These are phyloP conservation scores for Candida michaelii DNA, from an alignment of 805 yeast genomes.

Conservation along the genomic window DNA sequence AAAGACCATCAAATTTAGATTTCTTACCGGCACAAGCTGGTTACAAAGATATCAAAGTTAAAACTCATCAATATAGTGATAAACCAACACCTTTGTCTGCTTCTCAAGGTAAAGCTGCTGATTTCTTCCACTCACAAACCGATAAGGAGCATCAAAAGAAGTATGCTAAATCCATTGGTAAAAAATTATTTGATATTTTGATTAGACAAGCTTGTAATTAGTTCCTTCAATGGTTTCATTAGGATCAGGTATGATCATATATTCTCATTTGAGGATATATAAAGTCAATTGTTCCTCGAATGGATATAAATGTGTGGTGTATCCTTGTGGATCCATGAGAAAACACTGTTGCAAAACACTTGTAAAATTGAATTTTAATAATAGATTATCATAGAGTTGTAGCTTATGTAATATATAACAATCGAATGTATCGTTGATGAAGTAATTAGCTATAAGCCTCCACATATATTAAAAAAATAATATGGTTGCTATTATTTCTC, in stretches of 20 bases:
- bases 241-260: no score
- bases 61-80: slow-evolving; percentile 31
- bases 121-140: slow-evolving; percentile 26
- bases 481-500: no score
- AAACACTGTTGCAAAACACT: not conserved
- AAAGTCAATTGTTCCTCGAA: not conserved
- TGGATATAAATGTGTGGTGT: not conserved
- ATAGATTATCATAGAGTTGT: not conserved
- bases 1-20: slow-evolving; percentile 28
- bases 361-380: not conserved
- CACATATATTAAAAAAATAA: no score
- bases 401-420: slow-evolving; percentile 2
- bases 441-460: no score
- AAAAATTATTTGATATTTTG: slow-evolving; percentile 21
- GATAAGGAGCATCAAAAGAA: slow-evolving; percentile 35
- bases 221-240: no score
- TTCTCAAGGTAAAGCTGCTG: slow-evolving; percentile 25
- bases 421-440: not conserved
- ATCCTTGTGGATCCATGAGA: not conserved
- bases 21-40: slow-evolving; percentile 31
- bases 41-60: slow-evolving; percentile 26
- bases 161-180: slow-evolving; percentile 30
- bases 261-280: not conserved
- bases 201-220: slow-evolving; percentile 15
- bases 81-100: slow-evolving; percentile 34